Percentiles rank a stretch among this genome's conserved stretches.
phyloP scores from a whole-genome alignment of 2,329 filamentous ascomycete genomes.

The Penicillium sp. region DNA sequence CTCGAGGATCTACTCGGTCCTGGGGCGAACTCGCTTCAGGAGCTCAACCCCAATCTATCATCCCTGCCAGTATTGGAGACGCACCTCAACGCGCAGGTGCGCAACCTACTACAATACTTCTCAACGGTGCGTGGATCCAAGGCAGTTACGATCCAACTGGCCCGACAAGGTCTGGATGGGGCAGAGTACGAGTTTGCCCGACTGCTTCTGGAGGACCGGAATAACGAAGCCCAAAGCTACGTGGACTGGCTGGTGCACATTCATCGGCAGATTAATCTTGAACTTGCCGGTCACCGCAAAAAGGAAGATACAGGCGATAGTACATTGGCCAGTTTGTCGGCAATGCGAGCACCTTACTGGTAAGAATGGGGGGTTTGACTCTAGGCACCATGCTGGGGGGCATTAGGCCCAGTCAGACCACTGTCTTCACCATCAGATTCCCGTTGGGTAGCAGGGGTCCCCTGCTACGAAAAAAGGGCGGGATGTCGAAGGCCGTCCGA shows the following conservation, averaged over 20 bases:
- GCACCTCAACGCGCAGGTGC: conserved; percentile 90
- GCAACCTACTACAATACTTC: conserved; percentile 90
- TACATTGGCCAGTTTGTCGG: conserved; percentile 50
- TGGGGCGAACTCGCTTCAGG: conserved; percentile 70
- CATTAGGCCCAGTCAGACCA: neutral
- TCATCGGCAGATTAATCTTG: conserved; percentile 89
- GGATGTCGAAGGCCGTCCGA: neutral
- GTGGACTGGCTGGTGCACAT: conserved; percentile 98
- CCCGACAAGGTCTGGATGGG: conserved; percentile 88
- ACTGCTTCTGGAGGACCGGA: conserved; percentile 88
- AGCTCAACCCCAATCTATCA: conserved; percentile 79
- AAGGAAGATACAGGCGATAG: conserved; percentile 50
- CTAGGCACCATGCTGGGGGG: neutral
- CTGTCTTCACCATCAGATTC: neutral
- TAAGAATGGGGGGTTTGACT: conserved; percentile 22
- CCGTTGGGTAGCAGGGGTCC: conserved; percentile 1
- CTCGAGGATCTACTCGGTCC: conserved; percentile 88
- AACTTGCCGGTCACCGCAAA: conserved; percentile 62
- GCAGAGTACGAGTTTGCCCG: conserved; percentile 96
- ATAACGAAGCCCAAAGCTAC: conserved; percentile 97
- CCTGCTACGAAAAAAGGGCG: conserved; percentile 9
- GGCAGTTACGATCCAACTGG: conserved; percentile 85
- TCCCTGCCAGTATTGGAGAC: conserved; percentile 84
- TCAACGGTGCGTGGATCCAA: conserved; percentile 81
- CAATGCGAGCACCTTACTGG: conserved; percentile 53